Evolutionary conservation across 2,329 filamentous ascomycete genomes (phyloP).

Genomic region (Penicillium italicum): DNA sequence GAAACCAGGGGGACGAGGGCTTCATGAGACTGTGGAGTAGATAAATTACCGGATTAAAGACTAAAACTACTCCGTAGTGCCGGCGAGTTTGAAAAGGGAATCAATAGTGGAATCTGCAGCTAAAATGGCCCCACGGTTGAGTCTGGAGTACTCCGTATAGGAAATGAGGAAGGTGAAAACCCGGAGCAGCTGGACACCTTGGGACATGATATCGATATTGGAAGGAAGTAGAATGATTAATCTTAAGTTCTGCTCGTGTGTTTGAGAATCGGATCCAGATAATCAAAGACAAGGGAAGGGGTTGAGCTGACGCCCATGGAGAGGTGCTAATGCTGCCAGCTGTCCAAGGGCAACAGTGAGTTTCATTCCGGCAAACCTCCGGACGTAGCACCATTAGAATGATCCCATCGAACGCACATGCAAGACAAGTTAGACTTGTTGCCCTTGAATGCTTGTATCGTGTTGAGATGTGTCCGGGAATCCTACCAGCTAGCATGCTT

Average conservation of each 20-base stretch:
- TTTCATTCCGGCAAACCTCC: no score
- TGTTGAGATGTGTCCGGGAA: background rate
- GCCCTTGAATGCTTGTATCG: background rate
- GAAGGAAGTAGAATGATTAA: background rate
- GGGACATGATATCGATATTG: background rate
- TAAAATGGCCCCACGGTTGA: background rate
- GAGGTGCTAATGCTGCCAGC: background rate
- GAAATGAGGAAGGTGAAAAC: no score
- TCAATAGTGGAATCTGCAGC: background rate
- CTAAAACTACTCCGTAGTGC: background rate
- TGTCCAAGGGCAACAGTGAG: background rate
- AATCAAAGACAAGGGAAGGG: background rate
- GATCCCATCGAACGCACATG: background rate
- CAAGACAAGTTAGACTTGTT: background rate
- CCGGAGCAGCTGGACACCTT: background rate
- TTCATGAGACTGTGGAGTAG: background rate
- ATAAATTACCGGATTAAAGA: background rate
- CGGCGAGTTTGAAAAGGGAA: no score
- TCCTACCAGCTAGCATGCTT: background rate
- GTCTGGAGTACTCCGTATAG: background rate
- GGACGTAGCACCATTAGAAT: background rate
- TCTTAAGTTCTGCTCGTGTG: background rate
- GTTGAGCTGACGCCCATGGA: background rate
- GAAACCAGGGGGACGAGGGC: background rate
- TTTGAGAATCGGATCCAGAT: background rate